A percentile compares a stretch with the other conserved stretches of the same genome.
phyloP scores from a whole-genome alignment of 192 early-diverging fungal genomes.

The Mortierella antarctica region DNA sequence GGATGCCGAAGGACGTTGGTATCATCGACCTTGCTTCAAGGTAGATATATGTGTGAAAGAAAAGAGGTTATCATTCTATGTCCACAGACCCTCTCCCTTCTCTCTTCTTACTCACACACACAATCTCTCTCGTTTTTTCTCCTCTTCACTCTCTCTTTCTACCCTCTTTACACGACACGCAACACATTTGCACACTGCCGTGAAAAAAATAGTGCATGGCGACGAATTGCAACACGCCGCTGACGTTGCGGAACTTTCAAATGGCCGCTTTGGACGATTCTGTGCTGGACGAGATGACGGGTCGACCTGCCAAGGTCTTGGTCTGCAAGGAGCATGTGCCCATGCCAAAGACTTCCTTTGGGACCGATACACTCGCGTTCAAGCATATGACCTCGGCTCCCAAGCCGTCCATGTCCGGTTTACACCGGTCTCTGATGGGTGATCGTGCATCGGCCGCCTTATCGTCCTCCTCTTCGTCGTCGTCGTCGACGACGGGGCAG shows the following conservation, averaged over 20 bases:
- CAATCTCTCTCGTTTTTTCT: too few relatives aligned
- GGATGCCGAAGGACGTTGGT: conserved; percentile 43
- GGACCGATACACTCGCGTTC: conserved; percentile 14
- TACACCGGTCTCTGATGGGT: conserved; percentile 41
- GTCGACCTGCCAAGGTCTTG: conserved; percentile 32
- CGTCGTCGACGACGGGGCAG: background rate
- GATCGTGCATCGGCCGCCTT: background rate
- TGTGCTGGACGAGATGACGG: conserved; percentile 12
- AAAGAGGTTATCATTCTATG: background rate
- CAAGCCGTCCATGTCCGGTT: conserved; percentile 25
- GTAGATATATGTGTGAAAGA: conserved; percentile 2
- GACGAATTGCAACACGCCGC: conserved; percentile 12
- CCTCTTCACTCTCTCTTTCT: background rate
- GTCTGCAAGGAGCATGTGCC: conserved; percentile 50
- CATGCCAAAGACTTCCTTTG: conserved; percentile 30
- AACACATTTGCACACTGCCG: background rate
- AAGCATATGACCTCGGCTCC: conserved; percentile 32
- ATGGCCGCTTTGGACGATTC: conserved; percentile 32
- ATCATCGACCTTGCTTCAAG: conserved; percentile 49
- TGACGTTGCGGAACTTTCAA: conserved; percentile 36
- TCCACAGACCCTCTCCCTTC: background rate
- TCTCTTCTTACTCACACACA: background rate
- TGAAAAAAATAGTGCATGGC: conserved; percentile 27
- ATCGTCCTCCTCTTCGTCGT: too few relatives aligned
- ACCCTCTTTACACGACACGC: background rate